Conservation (phyloP, 176 grass and related monocot species). For the Paspalum notatum region DNA sequence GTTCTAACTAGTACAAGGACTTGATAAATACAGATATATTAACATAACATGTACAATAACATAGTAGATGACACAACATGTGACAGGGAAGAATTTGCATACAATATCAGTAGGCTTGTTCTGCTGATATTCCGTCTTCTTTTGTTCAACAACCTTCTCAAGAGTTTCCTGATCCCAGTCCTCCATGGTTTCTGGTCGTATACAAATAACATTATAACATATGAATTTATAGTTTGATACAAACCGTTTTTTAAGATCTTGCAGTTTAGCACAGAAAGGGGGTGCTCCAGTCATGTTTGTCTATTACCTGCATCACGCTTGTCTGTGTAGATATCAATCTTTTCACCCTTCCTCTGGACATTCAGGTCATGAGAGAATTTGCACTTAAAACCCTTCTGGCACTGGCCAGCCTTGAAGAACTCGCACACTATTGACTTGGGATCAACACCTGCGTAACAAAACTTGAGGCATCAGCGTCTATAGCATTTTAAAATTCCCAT, state of each 20-base stretch:
- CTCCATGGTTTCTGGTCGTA: constrained; percentile 83
- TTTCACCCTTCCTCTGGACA: constrained; percentile 99
- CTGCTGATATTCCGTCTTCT: constrained; percentile 89
- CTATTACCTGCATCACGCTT: constrained; percentile 72
- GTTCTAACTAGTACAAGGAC: not conserved
- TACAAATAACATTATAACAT: constrained; percentile 13
- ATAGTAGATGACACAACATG: not conserved
- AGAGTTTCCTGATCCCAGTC: constrained; percentile 98
- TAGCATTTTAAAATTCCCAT: constrained; percentile 23
- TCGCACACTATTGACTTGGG: constrained; percentile 96
- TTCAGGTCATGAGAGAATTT: constrained; percentile 98
- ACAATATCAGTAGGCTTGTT: constrained; percentile 99
- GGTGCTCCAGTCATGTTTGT: not conserved
- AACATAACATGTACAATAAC: not conserved
- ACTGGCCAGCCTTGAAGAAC: constrained; percentile 95
- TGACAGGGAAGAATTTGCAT: constrained; percentile 33
- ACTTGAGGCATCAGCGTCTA: constrained; percentile 24
- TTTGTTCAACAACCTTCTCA: constrained; percentile 89
- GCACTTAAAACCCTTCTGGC: constrained; percentile 93
- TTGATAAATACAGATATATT: constrained; percentile 17
- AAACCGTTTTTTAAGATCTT: not conserved
- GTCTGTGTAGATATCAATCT: constrained; percentile 97
- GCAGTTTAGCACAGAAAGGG: not conserved
- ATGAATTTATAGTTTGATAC: constrained; percentile 30
- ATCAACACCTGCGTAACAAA: constrained; percentile 76